A percentile compares a stretch with the other conserved stretches of the same genome.
Conservation (phyloP, 202 grass and related monocot species). For the Panicum virgatum region DNA sequence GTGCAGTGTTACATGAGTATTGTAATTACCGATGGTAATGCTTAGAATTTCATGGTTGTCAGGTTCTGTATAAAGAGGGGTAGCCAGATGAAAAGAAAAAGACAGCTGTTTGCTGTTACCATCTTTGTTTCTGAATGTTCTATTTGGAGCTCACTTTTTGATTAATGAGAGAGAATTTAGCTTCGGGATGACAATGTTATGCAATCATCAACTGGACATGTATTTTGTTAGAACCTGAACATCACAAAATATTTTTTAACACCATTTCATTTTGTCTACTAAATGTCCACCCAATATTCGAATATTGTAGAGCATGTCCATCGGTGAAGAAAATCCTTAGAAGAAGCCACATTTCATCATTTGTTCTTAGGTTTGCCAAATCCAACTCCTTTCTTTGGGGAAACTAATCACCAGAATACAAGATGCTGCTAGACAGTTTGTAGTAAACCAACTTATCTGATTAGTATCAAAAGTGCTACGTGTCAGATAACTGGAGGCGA, state of each 20-base stretch:
- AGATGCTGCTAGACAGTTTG: background rate
- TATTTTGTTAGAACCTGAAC: background rate
- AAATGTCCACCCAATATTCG: background rate
- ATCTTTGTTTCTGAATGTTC: slow-evolving; percentile 6
- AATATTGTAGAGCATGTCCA: background rate
- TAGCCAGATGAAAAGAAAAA: background rate
- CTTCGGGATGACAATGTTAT: background rate
- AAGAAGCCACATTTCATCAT: background rate
- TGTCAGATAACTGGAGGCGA: background rate
- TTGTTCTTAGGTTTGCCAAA: background rate
- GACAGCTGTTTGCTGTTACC: background rate
- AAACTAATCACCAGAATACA: background rate
- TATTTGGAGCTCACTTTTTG: background rate
- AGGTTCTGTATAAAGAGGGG: background rate
- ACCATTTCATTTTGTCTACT: background rate
- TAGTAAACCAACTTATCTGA: background rate
- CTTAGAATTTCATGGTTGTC: background rate
- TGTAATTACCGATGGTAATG: background rate
- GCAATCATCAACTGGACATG: background rate
- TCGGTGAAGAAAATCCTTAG: background rate
- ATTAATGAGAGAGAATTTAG: background rate
- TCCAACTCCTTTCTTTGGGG: background rate
- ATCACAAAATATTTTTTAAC: background rate
- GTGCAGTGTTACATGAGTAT: background rate
- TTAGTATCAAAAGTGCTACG: background rate